Evolutionary conservation across 805 yeast genomes (phyloP).

Genomic region (Ogataea methylovora): DNA sequence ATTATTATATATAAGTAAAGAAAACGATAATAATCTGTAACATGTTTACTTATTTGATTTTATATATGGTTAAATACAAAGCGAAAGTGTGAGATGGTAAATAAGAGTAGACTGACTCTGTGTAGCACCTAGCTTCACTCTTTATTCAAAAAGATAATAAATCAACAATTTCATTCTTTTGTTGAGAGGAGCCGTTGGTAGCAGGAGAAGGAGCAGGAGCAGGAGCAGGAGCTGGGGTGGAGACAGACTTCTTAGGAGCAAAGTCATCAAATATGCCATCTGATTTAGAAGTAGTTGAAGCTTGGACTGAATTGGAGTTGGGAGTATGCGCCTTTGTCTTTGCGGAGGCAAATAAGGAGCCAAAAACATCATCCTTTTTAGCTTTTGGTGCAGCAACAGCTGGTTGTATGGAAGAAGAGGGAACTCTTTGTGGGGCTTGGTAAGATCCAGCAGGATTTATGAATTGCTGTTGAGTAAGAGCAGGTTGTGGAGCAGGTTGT

Average conservation of each 20-base stretch:
- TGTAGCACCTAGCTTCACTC: too few species aligned
- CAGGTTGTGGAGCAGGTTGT: slow-evolving; percentile 10
- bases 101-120: too few species aligned
- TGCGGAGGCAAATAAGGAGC: slow-evolving; percentile 62
- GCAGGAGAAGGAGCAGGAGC: slow-evolving; percentile 1
- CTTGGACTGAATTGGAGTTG: slow-evolving; percentile 11
- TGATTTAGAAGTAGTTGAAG: slow-evolving; percentile 3
- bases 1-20: too few species aligned
- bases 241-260: slow-evolving; percentile 7
- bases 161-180: slow-evolving; percentile 34
- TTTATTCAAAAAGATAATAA: slow-evolving; percentile 35
- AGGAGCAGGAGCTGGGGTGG: slow-evolving; percentile 4
- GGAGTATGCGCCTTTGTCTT: slow-evolving; percentile 33
- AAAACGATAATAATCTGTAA: too few species aligned
- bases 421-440: slow-evolving; percentile 9
- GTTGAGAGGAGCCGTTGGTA: slow-evolving; percentile 5
- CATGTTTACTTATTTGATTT: too few species aligned
- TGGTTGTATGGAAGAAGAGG: slow-evolving; percentile 27
- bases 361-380: slow-evolving; percentile 60
- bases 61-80: too few species aligned
- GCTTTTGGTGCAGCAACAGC: slow-evolving; percentile 31
- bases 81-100: too few species aligned
- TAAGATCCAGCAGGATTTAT: slow-evolving; percentile 6
- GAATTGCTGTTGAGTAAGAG: slow-evolving; percentile 4
- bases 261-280: slow-evolving; percentile 2